These are phyloP conservation scores for Cercis canadensis DNA, from an alignment of 306 rosid species.

Conservation along the genomic window DNA sequence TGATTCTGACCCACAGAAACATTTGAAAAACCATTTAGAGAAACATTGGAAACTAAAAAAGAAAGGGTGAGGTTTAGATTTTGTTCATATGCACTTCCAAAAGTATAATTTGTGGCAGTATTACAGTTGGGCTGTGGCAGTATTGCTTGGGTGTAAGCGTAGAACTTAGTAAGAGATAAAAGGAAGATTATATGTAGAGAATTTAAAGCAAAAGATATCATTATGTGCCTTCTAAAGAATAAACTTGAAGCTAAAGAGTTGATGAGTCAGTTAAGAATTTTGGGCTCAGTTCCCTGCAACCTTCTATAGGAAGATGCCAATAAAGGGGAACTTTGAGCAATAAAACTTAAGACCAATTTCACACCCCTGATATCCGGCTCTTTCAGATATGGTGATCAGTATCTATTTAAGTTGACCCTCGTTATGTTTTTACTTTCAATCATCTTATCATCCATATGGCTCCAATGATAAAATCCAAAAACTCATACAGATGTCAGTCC, in stretches of 20 bases:
- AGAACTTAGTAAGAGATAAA: conserved; percentile 6
- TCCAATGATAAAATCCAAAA: conserved; percentile 11
- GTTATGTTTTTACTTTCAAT: background rate
- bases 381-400: too few relatives aligned
- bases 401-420: background rate
- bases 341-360: background rate
- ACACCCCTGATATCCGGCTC: background rate
- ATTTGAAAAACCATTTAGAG: conserved; percentile 25
- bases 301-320: background rate
- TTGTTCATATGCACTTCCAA: conserved; percentile 36
- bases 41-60: conserved; percentile 35
- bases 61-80: conserved; percentile 35
- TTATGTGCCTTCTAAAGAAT: background rate
- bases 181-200: conserved; percentile 24
- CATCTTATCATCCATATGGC: background rate
- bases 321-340: background rate
- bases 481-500: background rate
- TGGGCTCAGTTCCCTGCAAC: background rate
- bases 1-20: conserved; percentile 25
- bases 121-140: conserved; percentile 1
- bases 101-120: conserved; percentile 31
- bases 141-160: conserved; percentile 11
- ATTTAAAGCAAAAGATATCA: conserved; percentile 19
- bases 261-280: background rate
- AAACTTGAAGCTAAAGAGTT: background rate